Conservation (phyloP, 805 yeast species). For the Hanseniaspora lindneri region DNA sequence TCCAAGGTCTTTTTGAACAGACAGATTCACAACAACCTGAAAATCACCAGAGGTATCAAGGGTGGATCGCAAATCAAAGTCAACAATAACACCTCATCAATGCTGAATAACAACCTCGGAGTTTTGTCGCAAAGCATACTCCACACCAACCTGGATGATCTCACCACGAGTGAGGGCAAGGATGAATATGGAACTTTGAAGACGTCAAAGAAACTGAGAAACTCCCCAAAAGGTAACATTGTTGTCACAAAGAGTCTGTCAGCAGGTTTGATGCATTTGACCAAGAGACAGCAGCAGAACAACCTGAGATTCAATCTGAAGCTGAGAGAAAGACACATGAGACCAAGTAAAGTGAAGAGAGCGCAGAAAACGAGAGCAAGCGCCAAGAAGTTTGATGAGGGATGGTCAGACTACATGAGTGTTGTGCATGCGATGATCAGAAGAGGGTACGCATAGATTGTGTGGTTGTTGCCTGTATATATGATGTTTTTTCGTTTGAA, state of each 20-base stretch:
- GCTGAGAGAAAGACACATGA: constrained; percentile 13
- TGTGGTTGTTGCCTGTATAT: constrained; percentile 1
- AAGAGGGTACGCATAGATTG: constrained; percentile 10
- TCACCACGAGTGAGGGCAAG: neutral
- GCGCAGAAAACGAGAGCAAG: neutral
- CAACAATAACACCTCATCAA: neutral
- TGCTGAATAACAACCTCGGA: constrained; percentile 6
- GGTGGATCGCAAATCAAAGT: constrained; percentile 12
- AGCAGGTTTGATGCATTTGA: neutral
- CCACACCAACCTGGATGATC: neutral
- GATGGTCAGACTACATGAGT: constrained; percentile 11
- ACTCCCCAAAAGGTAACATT: neutral
- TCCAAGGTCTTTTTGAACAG: neutral
- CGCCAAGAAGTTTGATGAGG: constrained; percentile 1
- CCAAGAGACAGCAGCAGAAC: neutral
- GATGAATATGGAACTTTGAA: neutral
- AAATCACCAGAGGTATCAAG: constrained; percentile 8
- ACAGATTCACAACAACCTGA: constrained; percentile 1
- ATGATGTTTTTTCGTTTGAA: too few relatives aligned
- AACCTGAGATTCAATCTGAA: neutral
- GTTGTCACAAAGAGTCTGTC: neutral
- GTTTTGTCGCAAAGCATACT: neutral
- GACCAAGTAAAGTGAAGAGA: constrained; percentile 14
- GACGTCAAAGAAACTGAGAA: neutral
- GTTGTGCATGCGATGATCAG: constrained; percentile 9